These are phyloP conservation scores for Geranium rotundifolium DNA, from an alignment of 345 rosid genomes.

Conservation along the genomic window DNA sequence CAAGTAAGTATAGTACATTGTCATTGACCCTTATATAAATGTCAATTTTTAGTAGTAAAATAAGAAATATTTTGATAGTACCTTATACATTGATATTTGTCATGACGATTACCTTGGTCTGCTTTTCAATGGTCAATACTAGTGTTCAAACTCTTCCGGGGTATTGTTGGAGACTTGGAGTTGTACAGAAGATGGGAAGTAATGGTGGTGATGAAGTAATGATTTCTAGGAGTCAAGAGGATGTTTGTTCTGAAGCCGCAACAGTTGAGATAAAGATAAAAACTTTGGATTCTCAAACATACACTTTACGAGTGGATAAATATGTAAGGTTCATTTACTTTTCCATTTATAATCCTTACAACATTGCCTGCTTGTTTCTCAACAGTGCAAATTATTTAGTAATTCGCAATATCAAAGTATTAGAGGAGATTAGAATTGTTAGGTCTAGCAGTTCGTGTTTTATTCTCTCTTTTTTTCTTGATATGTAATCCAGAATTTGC, in stretches of 20 bases:
- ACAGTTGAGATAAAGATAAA: conserved; percentile 61
- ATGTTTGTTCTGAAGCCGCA: conserved; percentile 37
- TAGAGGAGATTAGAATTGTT: neutral
- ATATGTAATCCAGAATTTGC: too few relatives aligned
- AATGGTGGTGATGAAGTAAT: conserved; percentile 19
- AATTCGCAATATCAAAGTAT: neutral
- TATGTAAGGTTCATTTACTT: neutral
- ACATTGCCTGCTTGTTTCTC: neutral
- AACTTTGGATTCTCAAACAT: conserved; percentile 64
- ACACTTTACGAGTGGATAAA: conserved; percentile 61
- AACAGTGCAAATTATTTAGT: neutral
- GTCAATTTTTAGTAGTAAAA: neutral
- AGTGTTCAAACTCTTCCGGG: neutral
- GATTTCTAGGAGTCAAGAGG: conserved; percentile 18
- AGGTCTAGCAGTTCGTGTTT: neutral
- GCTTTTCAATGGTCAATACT: neutral
- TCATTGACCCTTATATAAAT: too few relatives aligned
- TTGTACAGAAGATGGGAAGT: conserved; percentile 31
- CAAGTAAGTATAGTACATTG: too few relatives aligned
- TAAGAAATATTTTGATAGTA: neutral
- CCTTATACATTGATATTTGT: neutral
- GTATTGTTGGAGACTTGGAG: neutral
- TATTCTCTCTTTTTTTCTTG: too few relatives aligned
- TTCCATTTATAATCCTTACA: neutral
- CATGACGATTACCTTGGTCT: neutral